These are phyloP conservation scores for Berkeleyomyces basicola DNA, from an alignment of 2,329 filamentous ascomycete genomes.

Conservation along the genomic window DNA sequence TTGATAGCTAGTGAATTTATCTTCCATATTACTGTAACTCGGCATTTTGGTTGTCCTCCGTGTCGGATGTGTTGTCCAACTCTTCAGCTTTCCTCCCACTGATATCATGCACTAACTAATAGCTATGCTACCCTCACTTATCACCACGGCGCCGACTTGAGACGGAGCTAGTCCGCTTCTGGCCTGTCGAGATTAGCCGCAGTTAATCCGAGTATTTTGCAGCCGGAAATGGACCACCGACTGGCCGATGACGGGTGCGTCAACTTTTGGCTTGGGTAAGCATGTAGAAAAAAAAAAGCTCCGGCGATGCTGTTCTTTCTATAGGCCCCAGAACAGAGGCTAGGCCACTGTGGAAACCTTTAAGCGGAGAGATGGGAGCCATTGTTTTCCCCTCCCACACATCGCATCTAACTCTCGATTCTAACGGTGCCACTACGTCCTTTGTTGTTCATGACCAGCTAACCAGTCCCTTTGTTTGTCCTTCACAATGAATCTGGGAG, in stretches of 20 bases:
- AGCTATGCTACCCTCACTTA: too few relatives aligned
- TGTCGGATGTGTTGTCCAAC: too few relatives aligned
- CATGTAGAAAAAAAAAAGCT: background rate
- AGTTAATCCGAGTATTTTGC: background rate
- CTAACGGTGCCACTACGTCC: background rate
- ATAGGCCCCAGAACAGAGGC: background rate
- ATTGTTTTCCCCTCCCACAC: background rate
- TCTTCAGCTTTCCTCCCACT: too few relatives aligned
- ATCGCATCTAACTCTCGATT: background rate
- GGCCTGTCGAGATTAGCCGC: background rate
- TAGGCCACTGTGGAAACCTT: too few relatives aligned
- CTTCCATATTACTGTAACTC: too few relatives aligned
- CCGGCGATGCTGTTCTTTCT: background rate
- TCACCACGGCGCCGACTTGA: too few relatives aligned
- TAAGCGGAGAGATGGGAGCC: background rate
- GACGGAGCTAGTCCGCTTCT: too few relatives aligned
- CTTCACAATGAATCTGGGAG: constrained; percentile 32
- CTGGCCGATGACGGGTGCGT: background rate
- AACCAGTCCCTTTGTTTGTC: constrained; percentile 14
- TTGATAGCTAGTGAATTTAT: too few relatives aligned
- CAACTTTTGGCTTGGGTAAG: background rate
- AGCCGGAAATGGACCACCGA: background rate
- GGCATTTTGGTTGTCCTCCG: too few relatives aligned
- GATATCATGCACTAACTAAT: too few relatives aligned
- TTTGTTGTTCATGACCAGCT: background rate